These are phyloP conservation scores for Neurospora sp. DNA, from an alignment of 495 filamentous ascomycete genomes.

Conservation along the genomic window DNA sequence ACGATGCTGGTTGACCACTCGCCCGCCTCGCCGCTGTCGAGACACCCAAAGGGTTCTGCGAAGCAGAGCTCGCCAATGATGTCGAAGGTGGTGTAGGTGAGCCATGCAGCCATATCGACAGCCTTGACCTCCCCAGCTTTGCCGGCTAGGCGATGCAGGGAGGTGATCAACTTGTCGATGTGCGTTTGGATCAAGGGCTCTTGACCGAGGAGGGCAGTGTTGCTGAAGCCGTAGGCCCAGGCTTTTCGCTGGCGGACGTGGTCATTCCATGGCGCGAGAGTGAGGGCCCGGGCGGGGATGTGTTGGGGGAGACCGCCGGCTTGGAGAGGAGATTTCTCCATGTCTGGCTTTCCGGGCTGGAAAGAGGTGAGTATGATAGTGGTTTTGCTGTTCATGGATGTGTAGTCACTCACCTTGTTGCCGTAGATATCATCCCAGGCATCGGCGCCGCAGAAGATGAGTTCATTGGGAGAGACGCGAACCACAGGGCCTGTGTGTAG, in stretches of 20 bases:
- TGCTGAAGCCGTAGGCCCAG: constrained; percentile 39
- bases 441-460: constrained; percentile 11
- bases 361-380: constrained; percentile 28
- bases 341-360: constrained; percentile 19
- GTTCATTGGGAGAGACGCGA: constrained; percentile 12
- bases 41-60: constrained; percentile 47
- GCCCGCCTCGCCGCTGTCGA: constrained; percentile 24
- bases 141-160: constrained; percentile 4
- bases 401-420: constrained; percentile 18
- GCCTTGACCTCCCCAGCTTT: constrained; percentile 7
- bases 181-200: constrained; percentile 34
- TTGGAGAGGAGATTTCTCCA: constrained; percentile 38
- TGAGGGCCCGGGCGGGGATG: constrained; percentile 6
- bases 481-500: constrained; percentile 5
- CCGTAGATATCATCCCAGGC: constrained; percentile 44
- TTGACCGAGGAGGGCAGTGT: constrained; percentile 29
- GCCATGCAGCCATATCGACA: constrained; percentile 38
- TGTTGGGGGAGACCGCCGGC: constrained; percentile 21
- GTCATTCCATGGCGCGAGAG: constrained; percentile 8
- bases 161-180: constrained; percentile 16
- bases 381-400: constrained; percentile 26
- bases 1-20: constrained; percentile 14
- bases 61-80: constrained; percentile 53
- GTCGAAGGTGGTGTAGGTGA: constrained; percentile 45
- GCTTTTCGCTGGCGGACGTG: constrained; percentile 44